These are phyloP conservation scores for Blumeriella jaapii DNA, from an alignment of 2,329 filamentous ascomycete species.

Conservation along the genomic window DNA sequence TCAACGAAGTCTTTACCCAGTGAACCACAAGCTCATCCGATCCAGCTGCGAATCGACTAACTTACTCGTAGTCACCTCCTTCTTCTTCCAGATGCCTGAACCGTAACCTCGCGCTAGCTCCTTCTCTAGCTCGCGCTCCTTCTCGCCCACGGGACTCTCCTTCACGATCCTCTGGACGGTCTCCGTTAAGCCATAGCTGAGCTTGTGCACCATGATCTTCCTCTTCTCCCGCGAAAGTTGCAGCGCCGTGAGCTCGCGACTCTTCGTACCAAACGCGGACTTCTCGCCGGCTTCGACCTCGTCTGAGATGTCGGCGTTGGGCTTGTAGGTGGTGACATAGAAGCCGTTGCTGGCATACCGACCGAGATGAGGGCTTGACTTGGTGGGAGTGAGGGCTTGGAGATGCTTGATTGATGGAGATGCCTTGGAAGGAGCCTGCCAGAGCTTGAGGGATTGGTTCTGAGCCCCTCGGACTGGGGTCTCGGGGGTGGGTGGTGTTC, in stretches of 20 bases:
- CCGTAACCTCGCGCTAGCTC: background rate
- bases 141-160: background rate
- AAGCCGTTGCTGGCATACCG: background rate
- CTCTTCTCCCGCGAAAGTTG: background rate
- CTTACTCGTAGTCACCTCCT: background rate
- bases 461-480: too few species aligned
- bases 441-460: too few species aligned
- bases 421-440: too few species aligned
- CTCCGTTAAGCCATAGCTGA: background rate
- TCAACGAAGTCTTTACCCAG: background rate
- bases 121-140: background rate
- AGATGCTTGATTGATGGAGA: too few species aligned
- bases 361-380: background rate
- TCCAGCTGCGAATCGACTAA: background rate
- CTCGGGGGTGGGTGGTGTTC: too few species aligned
- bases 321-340: background rate
- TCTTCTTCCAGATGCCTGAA: background rate
- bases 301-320: background rate
- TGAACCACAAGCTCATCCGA: background rate
- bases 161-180: background rate
- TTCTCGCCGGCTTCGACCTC: background rate
- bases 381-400: background rate
- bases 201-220: background rate
- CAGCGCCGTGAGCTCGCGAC: background rate
- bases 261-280: background rate